Evolutionary conservation across 495 filamentous ascomycete species (phyloP), one percentile per base, ranked within the genome.

Genomic region (Barbatosphaeria neglecta): DNA sequence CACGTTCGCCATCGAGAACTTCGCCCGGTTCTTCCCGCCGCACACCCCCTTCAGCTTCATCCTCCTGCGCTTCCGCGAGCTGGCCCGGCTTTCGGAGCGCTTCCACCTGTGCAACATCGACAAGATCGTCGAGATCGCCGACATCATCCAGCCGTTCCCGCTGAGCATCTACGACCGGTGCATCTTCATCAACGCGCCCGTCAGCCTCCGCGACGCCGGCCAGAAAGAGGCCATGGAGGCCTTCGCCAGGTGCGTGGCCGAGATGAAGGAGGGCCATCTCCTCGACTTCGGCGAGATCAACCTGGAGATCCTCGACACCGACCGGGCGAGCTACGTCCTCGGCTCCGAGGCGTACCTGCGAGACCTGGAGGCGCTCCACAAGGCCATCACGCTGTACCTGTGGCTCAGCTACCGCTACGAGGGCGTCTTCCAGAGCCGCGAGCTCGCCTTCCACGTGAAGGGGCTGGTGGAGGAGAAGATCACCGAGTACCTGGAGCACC

Each of bases 361-460:
- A 22, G 59, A 69, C 7, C 63, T 95, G 38, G 93, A 97, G 63
- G 55, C 52, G 16, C 66, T 97, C 19, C 93, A 98, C 65, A 87
- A 85, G 57, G 68, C 77, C 15, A 63, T 97, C 25, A 83, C 90
- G 17, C 62, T 90, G 17, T 98, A 95, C 54, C 69, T 90, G 7
- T 98, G 92, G 92, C 70, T 97, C 59, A 77, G 72, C 41, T 82
- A 79, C 58, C 78, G 78, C 11, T 82, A 76, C 57, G 72, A 81
- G 10, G 87, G 89, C 43, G 74, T 95, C 10, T 95, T 97, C 60
- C 75, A 73, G 10, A 85, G 83, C 50, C 78, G 88, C 50, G 70
- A 70, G 22, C 75, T 95, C 19, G 87, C 86, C 1, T 77, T 83
- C 43, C 82, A 95, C 61, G 77, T 87, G 28, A 96, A 96, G 62